phyloP scores from a whole-genome alignment of 257 asterid species.

The Penstemon eatonii region DNA sequence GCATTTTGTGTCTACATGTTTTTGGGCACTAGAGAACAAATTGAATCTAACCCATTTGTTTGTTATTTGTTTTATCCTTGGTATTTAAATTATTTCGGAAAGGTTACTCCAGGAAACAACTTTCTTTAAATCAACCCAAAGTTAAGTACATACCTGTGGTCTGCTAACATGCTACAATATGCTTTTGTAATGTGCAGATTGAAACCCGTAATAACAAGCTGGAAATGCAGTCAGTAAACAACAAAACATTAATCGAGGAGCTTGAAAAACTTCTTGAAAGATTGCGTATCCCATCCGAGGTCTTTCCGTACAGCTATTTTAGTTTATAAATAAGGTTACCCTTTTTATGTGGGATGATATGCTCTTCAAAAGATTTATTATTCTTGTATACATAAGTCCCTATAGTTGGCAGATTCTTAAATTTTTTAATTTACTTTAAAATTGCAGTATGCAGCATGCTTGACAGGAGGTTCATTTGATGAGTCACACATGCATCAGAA shows the following conservation, averaged over 20 bases:
- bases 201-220: conserved; percentile 93
- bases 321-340: conserved; percentile 11
- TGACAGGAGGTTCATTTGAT: conserved; percentile 84
- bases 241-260: conserved; percentile 83
- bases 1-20: conserved; percentile 15
- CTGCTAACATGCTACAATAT: conserved; percentile 27
- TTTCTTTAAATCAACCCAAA: background rate
- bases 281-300: conserved; percentile 85
- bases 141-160: conserved; percentile 2
- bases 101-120: background rate
- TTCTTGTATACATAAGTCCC: conserved; percentile 5
- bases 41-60: conserved; percentile 17
- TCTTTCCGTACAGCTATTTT: conserved; percentile 28
- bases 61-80: conserved; percentile 16
- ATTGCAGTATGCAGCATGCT: conserved; percentile 71
- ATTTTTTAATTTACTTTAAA: conserved; percentile 26
- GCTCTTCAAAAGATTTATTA: conserved; percentile 2
- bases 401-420: conserved; percentile 24
- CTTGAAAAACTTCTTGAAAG: conserved; percentile 89
- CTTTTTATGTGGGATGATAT: conserved; percentile 21
- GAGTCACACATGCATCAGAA: conserved; percentile 87
- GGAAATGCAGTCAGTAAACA: conserved; percentile 96
- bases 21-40: conserved; percentile 4
- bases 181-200: conserved; percentile 59
- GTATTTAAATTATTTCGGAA: conserved; percentile 20